A percentile compares a stretch with the other conserved stretches of the same genome.
Evolutionary conservation across 2,329 filamentous ascomycete genomes (phyloP).

Genomic region (Cladosporium sp.): DNA sequence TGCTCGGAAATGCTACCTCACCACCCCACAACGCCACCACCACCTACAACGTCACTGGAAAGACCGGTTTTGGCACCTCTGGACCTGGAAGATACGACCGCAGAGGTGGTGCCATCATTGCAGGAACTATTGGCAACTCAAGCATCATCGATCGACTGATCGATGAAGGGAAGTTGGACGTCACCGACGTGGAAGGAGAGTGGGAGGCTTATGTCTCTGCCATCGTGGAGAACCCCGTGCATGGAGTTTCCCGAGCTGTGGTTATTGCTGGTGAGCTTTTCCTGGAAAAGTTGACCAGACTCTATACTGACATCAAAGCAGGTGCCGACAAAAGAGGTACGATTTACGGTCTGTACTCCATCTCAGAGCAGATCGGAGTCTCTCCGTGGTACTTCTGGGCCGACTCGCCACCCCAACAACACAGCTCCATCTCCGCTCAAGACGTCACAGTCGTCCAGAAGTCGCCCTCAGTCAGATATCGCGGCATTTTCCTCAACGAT

Average conservation of each 20-base stretch:
- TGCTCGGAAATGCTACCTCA: conserved; percentile 38
- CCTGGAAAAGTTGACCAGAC: too few species aligned
- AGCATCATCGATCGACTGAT: conserved; percentile 58
- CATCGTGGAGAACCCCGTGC: conserved; percentile 55
- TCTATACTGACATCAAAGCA: conserved; percentile 13
- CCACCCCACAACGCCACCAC: conserved; percentile 37
- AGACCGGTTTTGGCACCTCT: conserved; percentile 32
- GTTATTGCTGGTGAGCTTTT: conserved; percentile 54
- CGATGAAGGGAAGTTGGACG: conserved; percentile 53
- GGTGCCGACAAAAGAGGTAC: conserved; percentile 62
- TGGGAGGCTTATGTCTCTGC: conserved; percentile 67
- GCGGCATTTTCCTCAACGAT: conserved; percentile 68
- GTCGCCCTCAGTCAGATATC: conserved; percentile 61
- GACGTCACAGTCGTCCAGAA: conserved; percentile 53
- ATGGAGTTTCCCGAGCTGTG: conserved; percentile 55
- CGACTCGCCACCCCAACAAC: conserved; percentile 53
- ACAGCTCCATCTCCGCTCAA: conserved; percentile 53
- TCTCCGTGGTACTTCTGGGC: conserved; percentile 68
- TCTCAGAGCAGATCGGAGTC: conserved; percentile 70
- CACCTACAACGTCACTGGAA: conserved; percentile 41
- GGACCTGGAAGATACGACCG: conserved; percentile 2
- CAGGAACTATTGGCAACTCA: conserved; percentile 64
- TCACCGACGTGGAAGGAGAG: conserved; percentile 53
- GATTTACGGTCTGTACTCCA: conserved; percentile 67
- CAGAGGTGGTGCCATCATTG: conserved; percentile 55